Conservation (phyloP, 164 flowering plant genomes). For the Euptelea pleiosperma region DNA sequence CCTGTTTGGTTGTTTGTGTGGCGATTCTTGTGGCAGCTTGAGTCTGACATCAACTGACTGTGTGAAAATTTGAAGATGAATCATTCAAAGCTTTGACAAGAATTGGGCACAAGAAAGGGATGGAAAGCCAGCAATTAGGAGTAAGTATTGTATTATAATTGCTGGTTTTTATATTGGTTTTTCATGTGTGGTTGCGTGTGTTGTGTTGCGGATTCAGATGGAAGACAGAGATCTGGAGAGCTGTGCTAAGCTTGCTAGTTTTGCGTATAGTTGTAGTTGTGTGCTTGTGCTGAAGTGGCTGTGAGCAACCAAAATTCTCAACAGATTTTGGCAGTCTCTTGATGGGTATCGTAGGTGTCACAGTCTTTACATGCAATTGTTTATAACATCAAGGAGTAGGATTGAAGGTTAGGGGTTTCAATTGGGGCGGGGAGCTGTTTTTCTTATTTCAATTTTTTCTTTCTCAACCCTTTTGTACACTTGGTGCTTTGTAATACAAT, state of each 20-base stretch:
- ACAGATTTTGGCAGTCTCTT: too few species aligned
- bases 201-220: too few species aligned
- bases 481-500: too few species aligned
- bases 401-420: too few species aligned
- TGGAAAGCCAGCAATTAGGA: conserved; percentile 42
- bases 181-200: not conserved
- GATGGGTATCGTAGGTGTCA: too few species aligned
- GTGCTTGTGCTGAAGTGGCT: too few species aligned
- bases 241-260: not conserved
- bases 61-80: conserved; percentile 20
- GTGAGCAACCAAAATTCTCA: too few species aligned
- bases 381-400: too few species aligned
- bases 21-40: conserved; percentile 44
- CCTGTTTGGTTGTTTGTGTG: conserved; percentile 10
- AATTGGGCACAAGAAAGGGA: conserved; percentile 7
- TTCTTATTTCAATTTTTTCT: too few species aligned
- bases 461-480: too few species aligned
- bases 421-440: too few species aligned
- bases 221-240: not conserved
- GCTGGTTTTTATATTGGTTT: conserved; percentile 15
- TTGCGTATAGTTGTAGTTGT: conserved; percentile 6
- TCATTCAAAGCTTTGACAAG: not conserved
- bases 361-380: too few species aligned
- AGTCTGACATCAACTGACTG: conserved; percentile 38
- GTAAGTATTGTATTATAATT: conserved; percentile 28